A percentile compares a stretch with the other conserved stretches of the same genome.
phyloP scores from a whole-genome alignment of 352 stramenopile species.

The Globisporangium ultimum region DNA sequence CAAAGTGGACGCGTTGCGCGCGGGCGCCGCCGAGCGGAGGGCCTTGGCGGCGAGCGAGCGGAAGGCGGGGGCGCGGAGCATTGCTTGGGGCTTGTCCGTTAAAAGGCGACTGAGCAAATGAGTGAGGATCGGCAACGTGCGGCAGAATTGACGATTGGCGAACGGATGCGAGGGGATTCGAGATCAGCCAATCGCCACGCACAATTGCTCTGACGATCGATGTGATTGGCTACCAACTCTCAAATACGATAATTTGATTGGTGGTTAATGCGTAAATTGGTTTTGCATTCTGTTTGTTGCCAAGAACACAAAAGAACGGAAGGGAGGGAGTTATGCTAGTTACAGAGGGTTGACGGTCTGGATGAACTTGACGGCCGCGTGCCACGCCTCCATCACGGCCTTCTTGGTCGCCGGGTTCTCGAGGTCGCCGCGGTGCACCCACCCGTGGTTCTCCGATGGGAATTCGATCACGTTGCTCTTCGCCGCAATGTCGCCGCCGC shows the following conservation, averaged over 20 bases:
- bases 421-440: conserved; percentile 82
- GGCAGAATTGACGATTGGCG: neutral
- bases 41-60: conserved; percentile 9
- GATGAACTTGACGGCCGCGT: conserved; percentile 57
- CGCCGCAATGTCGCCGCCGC: conserved; percentile 36
- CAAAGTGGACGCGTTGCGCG: conserved; percentile 3
- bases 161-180: neutral
- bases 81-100: neutral
- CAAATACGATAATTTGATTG: neutral
- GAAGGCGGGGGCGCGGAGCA: conserved; percentile 13
- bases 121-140: neutral
- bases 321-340: neutral
- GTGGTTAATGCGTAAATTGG: neutral
- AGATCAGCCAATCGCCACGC: neutral
- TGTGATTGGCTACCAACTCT: neutral
- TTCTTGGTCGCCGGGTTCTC: conserved; percentile 57
- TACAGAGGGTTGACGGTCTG: conserved; percentile 49
- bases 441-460: conserved; percentile 71
- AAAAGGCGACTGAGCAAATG: conserved; percentile 2
- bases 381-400: conserved; percentile 61
- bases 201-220: neutral
- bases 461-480: conserved; percentile 69
- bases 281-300: no score
- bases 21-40: neutral
- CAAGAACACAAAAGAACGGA: neutral